Base-by-base conservation (phyloP, 495 filamentous ascomycete species). In the Penicillium arizonense region DNA sequence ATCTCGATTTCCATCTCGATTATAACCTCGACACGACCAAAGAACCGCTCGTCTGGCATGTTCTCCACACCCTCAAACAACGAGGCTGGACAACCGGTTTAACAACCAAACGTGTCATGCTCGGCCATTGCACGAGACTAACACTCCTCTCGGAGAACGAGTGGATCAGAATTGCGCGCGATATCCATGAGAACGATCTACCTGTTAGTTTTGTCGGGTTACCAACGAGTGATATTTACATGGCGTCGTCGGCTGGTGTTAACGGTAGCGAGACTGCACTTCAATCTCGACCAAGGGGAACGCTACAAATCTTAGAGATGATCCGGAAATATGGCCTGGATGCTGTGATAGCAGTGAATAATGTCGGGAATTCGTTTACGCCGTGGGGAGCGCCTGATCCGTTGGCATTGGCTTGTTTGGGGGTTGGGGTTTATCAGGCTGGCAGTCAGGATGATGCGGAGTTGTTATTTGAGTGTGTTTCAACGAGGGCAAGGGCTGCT, bases 321-420 rank as follows among this genome's bases (percentile, higher is more conserved):
- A 87, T 90, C 26, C 69, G 75, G 35, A 68, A 82, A 21, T 73
- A 87, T 54, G 72, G 70, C 0, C 59, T 90, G 3, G 73, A 84
- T 43, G 84, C 76, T 1, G 80, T 83, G 9, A 74, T 90, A 2
- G 81, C 84, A 1, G 76, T 90, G n/a, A 89, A 90, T 56, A 91
- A 91, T 54, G 81, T 90, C 14, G 87, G 87, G 2, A 90, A 91
- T 65, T 83, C 87, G 0, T 90, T 91, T 56, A 89, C 88, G 9
- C 88, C 87, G 0, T 83, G 85, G 55, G 88, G 87, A 0, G 81
- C 71, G n/a, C 81, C 77, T n/a, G 88, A 90, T 68, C 87, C 87
- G 1, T 55, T 91, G 47, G 71, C 72, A 14, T 59, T 89, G 42
- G 85, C 85, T 35, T 83, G 80, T 40, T 61, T 85, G 40, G 79